These are phyloP conservation scores for Suhomyces bribrorum DNA, from an alignment of 1,139 yeast genomes.

Conservation along the genomic window DNA sequence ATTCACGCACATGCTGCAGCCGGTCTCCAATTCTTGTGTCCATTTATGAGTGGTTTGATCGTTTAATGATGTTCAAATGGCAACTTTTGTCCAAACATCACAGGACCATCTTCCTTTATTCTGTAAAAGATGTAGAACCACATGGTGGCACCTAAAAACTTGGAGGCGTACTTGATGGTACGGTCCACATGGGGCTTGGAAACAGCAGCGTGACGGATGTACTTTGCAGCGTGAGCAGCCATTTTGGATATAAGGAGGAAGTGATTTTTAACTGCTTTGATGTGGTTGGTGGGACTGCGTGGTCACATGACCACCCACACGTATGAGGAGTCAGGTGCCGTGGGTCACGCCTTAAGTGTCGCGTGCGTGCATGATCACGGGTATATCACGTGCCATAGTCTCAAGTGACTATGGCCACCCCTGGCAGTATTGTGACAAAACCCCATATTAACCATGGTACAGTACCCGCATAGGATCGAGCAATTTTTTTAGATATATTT, in stretches of 20 bases:
- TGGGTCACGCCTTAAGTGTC: slow-evolving; percentile 2
- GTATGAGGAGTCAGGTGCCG: slow-evolving; percentile 8
- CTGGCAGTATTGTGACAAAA: too few relatives aligned
- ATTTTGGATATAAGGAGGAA: slow-evolving; percentile 16
- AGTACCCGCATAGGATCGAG: too few relatives aligned
- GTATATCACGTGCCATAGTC: not conserved
- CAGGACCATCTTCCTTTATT: slow-evolving; percentile 69
- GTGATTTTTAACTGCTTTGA: slow-evolving; percentile 7
- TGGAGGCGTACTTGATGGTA: slow-evolving; percentile 58
- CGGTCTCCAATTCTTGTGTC: too few relatives aligned
- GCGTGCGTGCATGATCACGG: not conserved
- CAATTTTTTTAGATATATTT: too few relatives aligned
- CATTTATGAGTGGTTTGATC: not conserved
- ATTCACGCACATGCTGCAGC: too few relatives aligned
- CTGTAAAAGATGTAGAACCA: slow-evolving; percentile 86
- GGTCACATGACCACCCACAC: too few relatives aligned
- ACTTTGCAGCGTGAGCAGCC: slow-evolving; percentile 50
- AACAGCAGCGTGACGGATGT: slow-evolving; percentile 55
- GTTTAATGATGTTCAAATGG: slow-evolving; percentile 42
- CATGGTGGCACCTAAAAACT: slow-evolving; percentile 77
- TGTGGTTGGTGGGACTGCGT: slow-evolving; percentile 15
- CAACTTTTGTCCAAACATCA: slow-evolving; percentile 51
- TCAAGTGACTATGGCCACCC: too few relatives aligned
- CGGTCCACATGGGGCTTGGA: slow-evolving; percentile 57
- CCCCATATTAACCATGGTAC: too few relatives aligned